Base-by-base conservation (phyloP, 2,329 filamentous ascomycete species). In the Penicillium occitanis region DNA sequence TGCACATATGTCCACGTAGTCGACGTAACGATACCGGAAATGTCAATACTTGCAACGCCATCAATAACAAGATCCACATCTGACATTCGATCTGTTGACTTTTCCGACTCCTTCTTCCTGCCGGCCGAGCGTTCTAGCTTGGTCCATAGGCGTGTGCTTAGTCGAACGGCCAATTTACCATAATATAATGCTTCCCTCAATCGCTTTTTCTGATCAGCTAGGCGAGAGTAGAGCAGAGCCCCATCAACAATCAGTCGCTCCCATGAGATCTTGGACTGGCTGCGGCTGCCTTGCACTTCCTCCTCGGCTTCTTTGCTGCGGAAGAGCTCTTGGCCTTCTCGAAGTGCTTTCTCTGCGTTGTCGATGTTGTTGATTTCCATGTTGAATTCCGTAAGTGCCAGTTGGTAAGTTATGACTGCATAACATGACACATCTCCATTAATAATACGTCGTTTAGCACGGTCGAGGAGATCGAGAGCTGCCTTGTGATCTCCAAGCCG, bases 321-420 rank as follows among this genome's bases (percentile, higher is more conserved):
- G 57, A 78, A 76, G 19, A 78, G 44, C 48, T 64, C 14, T 53
- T 71, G 74, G 10, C 73, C 75, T 13, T 68, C 68, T 25, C 68
- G 72, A 67, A 75, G 73, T 70, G 69, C 78, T 73, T 68, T 75
- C 67, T 69, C 78, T 70, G 82, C 90, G 77, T 90, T 88, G 10
- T 88, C 84, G 17, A 86, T 79, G 60, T 88, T 87, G 10, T 90
- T 90, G 13, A 89, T 85, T 1, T 86, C 85, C 19, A 93, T 80
- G 33, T 89, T 82, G 74, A 93, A 92, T 74, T 96, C 91, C 0
- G 91, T 88, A 68, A 89, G 88, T 0, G 88, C 87, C 6, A 97
- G 79, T 69, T 93, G 86, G 75, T 90, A 90, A 40, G 82, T 81
- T 14, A 90, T 70, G 33, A 75, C 78, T 14, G 83, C 79, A 60